These are phyloP conservation scores for Pseudocercospora ulei DNA, from an alignment of 2,329 filamentous ascomycete species.

Conservation along the genomic window DNA sequence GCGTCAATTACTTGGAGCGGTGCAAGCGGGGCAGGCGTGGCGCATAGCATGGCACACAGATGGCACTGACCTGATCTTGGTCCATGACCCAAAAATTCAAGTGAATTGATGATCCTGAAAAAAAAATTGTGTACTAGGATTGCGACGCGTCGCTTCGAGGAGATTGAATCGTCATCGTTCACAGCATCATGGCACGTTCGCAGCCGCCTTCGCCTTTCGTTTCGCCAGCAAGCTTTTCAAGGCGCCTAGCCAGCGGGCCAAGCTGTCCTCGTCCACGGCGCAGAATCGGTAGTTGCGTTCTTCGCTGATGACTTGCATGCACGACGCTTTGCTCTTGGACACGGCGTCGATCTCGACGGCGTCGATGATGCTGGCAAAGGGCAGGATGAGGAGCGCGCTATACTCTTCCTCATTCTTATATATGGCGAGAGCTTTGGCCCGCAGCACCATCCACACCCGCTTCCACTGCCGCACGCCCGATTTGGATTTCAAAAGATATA, in stretches of 20 bases:
- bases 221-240: constrained; percentile 71
- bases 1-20: background rate
- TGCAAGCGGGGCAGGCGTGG: background rate
- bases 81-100: constrained; percentile 1
- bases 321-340: constrained; percentile 72
- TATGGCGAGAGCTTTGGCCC: constrained; percentile 71
- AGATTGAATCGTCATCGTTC: constrained; percentile 10
- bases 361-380: constrained; percentile 64
- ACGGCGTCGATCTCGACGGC: constrained; percentile 86
- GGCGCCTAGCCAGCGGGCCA: constrained; percentile 77
- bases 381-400: constrained; percentile 69
- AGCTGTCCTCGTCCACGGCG: constrained; percentile 64
- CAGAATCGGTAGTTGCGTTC: constrained; percentile 55
- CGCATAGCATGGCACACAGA: background rate
- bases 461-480: constrained; percentile 87
- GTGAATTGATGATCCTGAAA: background rate
- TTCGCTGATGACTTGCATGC: constrained; percentile 86
- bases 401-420: constrained; percentile 94
- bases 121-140: background rate
- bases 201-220: constrained; percentile 21
- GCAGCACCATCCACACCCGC: constrained; percentile 82
- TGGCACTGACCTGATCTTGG: constrained; percentile 1
- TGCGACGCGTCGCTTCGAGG: constrained; percentile 3
- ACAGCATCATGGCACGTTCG: constrained; percentile 6
- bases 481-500: constrained; percentile 74